Evolutionary conservation across 305 asterid genomes (phyloP).

Genomic region (Solanum aculeatissimum): DNA sequence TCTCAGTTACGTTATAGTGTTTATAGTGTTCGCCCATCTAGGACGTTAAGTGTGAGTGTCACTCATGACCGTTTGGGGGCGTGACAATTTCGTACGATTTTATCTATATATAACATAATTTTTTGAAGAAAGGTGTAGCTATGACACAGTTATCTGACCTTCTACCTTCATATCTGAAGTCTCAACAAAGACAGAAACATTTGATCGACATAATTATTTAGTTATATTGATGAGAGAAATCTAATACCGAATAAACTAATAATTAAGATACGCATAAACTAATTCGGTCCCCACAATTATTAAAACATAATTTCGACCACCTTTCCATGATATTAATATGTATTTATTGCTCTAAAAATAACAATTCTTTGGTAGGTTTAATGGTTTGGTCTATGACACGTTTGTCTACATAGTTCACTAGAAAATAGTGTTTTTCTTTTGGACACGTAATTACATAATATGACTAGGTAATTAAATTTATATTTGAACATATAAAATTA

Average conservation of each 20-base stretch:
- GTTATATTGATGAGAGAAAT: background rate
- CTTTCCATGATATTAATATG: background rate
- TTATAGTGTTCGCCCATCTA: too few relatives aligned
- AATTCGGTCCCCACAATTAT: background rate
- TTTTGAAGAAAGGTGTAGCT: too few relatives aligned
- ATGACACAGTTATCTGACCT: too few relatives aligned
- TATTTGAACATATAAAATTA: background rate
- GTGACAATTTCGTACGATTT: too few relatives aligned
- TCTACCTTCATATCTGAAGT: background rate
- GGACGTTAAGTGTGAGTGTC: too few relatives aligned
- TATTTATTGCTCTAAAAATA: background rate
- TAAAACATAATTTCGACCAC: background rate
- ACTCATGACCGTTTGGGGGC: too few relatives aligned
- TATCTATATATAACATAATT: too few relatives aligned
- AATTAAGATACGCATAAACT: background rate
- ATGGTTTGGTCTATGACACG: background rate
- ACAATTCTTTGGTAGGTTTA: background rate
- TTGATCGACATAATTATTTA: background rate
- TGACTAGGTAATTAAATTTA: background rate
- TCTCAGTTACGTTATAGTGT: too few relatives aligned
- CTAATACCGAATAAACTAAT: background rate
- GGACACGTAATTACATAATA: background rate
- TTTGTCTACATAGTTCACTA: background rate
- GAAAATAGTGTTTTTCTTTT: background rate
- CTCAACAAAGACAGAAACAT: background rate